phyloP scores from a whole-genome alignment of 768 basidiomycete species.

The Rhodotorula babjevae region DNA sequence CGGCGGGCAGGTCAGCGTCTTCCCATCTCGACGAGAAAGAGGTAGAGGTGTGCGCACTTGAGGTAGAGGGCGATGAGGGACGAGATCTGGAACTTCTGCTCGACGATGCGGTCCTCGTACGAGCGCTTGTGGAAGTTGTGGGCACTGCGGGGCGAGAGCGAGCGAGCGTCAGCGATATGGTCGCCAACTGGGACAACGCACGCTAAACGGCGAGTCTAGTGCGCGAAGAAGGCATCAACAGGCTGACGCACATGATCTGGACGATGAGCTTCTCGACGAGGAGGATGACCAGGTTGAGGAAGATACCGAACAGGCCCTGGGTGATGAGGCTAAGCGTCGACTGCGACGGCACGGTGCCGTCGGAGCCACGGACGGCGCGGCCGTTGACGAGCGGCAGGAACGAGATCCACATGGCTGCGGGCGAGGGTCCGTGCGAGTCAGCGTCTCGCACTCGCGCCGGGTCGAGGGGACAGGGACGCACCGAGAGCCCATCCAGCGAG shows the following conservation, averaged over 20 bases:
- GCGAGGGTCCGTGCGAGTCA: constrained; percentile 39
- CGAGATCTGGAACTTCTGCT: constrained; percentile 73
- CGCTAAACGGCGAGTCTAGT: not conserved
- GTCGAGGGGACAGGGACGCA: not conserved
- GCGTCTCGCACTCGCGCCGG: not conserved
- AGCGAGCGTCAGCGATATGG: not conserved
- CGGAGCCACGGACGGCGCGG: constrained; percentile 26
- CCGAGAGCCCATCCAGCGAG: constrained; percentile 33
- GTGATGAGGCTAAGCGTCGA: constrained; percentile 55
- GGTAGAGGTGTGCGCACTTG: constrained; percentile 30
- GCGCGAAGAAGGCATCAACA: not conserved
- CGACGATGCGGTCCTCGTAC: constrained; percentile 67
- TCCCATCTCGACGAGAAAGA: too few relatives aligned
- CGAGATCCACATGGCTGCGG: constrained; percentile 50
- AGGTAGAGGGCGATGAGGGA: constrained; percentile 70
- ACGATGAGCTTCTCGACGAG: constrained; percentile 79
- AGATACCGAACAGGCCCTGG: constrained; percentile 67
- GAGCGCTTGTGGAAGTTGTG: constrained; percentile 50
- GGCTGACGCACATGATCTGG: constrained; percentile 59
- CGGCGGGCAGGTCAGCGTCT: not conserved
- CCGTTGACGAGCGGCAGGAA: constrained; percentile 64
- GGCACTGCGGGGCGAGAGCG: constrained; percentile 25
- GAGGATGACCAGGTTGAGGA: constrained; percentile 64
- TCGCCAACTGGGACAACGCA: not conserved
- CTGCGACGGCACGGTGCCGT: constrained; percentile 4